phyloP scores from a whole-genome alignment of 2,329 filamentous ascomycete genomes.

The Colletotrichum chlorophyti region DNA sequence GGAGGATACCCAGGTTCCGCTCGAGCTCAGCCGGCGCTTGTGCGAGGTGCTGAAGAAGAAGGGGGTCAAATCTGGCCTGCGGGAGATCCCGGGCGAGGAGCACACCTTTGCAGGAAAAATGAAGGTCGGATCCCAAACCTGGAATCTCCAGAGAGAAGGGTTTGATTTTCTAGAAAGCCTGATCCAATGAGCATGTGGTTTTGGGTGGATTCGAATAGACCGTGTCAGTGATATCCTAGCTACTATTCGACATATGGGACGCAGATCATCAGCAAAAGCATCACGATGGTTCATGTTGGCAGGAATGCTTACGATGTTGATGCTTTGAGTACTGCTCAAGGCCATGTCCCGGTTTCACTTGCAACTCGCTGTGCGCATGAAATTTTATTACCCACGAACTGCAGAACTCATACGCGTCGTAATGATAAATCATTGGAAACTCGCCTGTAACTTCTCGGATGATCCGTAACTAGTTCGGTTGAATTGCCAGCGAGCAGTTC shows the following conservation, averaged over 20 bases:
- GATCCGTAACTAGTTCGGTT: conserved; percentile 1
- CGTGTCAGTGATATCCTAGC: no score
- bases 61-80: conserved; percentile 42
- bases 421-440: background rate
- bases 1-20: conserved; percentile 46
- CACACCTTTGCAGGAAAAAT: conserved; percentile 51
- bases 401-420: no score
- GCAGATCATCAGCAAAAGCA: no score
- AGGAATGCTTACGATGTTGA: no score
- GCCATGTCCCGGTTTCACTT: no score
- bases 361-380: no score
- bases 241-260: no score
- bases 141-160: conserved; percentile 43
- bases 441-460: background rate
- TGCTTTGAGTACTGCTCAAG: no score
- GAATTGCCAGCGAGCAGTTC: background rate
- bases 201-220: no score
- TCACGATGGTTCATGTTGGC: no score
- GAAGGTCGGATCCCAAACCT: conserved; percentile 43
- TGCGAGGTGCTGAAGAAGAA: conserved; percentile 33
- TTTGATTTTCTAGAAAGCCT: conserved; percentile 48
- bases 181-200: conserved; percentile 9
- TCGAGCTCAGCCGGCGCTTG: conserved; percentile 41
- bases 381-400: no score
- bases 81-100: conserved; percentile 46